phyloP scores from a whole-genome alignment of 805 yeast species.

The Suhomyces sp. region DNA sequence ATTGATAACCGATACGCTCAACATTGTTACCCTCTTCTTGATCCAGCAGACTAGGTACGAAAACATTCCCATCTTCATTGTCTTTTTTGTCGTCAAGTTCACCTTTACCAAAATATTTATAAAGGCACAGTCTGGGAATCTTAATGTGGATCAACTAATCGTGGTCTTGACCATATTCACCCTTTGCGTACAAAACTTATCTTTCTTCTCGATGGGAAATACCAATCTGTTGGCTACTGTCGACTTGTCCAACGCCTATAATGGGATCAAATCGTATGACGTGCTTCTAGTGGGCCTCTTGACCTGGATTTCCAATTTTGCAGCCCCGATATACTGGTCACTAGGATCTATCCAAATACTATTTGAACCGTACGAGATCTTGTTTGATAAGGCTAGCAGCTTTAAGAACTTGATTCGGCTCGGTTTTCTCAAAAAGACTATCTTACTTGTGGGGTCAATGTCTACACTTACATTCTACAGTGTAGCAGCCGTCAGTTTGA shows the following conservation, averaged over 20 bases:
- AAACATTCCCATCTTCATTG: slow-evolving; percentile 53
- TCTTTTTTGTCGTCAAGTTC: slow-evolving; percentile 30
- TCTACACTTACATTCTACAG: slow-evolving; percentile 54
- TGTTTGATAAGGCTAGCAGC: slow-evolving; percentile 9
- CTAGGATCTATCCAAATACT: slow-evolving; percentile 42
- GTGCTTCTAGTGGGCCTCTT: slow-evolving; percentile 69
- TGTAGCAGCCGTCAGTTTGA: slow-evolving; percentile 53
- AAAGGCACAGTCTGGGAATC: slow-evolving; percentile 3
- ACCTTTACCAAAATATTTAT: slow-evolving; percentile 14
- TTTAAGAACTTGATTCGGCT: slow-evolving; percentile 13
- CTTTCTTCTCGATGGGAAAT: slow-evolving; percentile 85
- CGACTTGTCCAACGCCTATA: slow-evolving; percentile 88
- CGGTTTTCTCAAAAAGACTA: slow-evolving; percentile 28
- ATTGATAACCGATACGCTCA: slow-evolving; percentile 31
- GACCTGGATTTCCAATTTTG: slow-evolving; percentile 81
- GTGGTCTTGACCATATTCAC: slow-evolving; percentile 31
- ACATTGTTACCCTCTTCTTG: slow-evolving; percentile 40
- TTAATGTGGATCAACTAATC: slow-evolving; percentile 17
- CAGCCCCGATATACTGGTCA: slow-evolving; percentile 83
- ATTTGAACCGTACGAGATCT: slow-evolving; percentile 28
- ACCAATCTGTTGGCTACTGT: slow-evolving; percentile 91
- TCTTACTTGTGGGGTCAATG: slow-evolving; percentile 34
- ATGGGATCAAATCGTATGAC: slow-evolving; percentile 74
- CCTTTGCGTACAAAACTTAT: slow-evolving; percentile 63
- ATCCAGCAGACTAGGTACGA: slow-evolving; percentile 54